Percentiles rank a stretch among this genome's conserved stretches.
Conservation (phyloP, 108 stramenopile species). For the Heterococcus sp. region DNA sequence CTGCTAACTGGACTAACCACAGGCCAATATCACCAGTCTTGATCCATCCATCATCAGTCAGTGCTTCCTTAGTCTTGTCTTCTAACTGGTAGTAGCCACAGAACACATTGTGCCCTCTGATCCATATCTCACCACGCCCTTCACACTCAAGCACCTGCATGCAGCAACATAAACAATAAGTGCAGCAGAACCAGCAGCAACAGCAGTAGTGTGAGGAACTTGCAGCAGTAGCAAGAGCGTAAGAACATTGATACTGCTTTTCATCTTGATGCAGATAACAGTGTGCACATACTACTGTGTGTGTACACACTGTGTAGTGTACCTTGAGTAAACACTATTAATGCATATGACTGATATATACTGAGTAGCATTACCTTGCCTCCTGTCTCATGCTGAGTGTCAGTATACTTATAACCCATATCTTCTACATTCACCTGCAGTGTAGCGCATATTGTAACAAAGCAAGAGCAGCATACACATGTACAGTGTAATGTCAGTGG, state of each 20-base stretch:
- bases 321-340: no score
- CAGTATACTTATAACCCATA: conserved; percentile 77
- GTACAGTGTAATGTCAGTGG: no score
- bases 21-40: conserved; percentile 85
- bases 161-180: background rate
- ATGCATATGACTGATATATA: no score
- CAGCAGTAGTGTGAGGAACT: background rate
- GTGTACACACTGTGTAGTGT: no score
- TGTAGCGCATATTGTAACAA: no score
- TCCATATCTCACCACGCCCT: conserved; percentile 54
- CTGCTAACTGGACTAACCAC: no score
- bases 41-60: conserved; percentile 84
- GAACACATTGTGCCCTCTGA: conserved; percentile 63
- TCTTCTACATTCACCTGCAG: conserved; percentile 64
- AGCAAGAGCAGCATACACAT: no score
- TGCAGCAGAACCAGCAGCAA: background rate
- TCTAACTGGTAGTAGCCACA: conserved; percentile 64
- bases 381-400: conserved; percentile 16
- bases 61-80: conserved; percentile 69
- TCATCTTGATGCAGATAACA: no score
- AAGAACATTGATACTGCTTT: no score
- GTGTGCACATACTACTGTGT: no score
- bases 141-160: background rate
- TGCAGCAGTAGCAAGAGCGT: background rate
- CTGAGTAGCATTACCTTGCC: background rate